Evolutionary conservation across 257 asterid species (phyloP).

Genomic region (Rhazya stricta): DNA sequence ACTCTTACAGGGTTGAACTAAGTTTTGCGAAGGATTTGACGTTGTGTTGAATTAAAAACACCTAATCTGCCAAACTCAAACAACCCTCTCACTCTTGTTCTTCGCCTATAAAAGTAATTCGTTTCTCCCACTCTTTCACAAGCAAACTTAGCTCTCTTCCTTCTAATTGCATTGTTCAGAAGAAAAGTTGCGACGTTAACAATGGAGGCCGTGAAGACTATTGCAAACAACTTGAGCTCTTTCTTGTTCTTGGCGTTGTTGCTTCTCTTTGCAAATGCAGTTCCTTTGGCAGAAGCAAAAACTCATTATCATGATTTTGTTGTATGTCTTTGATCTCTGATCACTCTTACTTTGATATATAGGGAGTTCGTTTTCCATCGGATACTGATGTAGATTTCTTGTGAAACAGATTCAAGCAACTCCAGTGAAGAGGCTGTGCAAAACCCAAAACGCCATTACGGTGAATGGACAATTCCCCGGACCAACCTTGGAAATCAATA

Average conservation of each 20-base stretch:
- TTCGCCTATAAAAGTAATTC: conserved; percentile 36
- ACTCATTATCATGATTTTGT: conserved; percentile 57
- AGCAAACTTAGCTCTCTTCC: conserved; percentile 2
- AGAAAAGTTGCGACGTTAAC: neutral
- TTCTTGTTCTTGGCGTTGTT: conserved; percentile 28
- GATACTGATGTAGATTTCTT: neutral
- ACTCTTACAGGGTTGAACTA: conserved; percentile 44
- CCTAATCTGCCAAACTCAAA: conserved; percentile 57
- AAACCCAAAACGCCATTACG: conserved; percentile 53
- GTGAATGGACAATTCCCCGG: conserved; percentile 87
- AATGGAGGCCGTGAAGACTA: conserved; percentile 27
- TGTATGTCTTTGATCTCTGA: conserved; percentile 34
- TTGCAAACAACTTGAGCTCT: conserved; percentile 17
- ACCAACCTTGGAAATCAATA: conserved; percentile 69
- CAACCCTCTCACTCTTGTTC: conserved; percentile 36
- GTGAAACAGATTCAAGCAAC: conserved; percentile 66
- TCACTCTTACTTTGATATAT: neutral
- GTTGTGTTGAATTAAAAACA: conserved; percentile 29
- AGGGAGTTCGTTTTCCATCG: neutral
- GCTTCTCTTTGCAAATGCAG: conserved; percentile 34
- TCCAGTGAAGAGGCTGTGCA: conserved; percentile 91
- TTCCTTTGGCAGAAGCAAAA: conserved; percentile 48
- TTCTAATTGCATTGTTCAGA: neutral
- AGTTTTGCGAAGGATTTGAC: conserved; percentile 20
- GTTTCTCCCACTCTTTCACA: conserved; percentile 30